Evolutionary conservation across 345 rosid species (phyloP).

Genomic region (Xanthoceras sorbifolium): DNA sequence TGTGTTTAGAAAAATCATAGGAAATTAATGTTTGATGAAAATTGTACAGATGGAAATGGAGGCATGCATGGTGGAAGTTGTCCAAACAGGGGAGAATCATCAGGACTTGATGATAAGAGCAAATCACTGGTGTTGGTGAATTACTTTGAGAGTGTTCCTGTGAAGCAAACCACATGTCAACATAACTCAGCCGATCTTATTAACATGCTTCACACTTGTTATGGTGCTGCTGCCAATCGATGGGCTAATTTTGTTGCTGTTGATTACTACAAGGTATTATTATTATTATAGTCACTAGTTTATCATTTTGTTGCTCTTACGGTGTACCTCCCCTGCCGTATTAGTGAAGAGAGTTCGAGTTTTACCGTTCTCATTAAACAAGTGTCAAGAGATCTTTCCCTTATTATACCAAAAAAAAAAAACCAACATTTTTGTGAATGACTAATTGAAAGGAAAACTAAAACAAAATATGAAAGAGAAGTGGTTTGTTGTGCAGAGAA

Average conservation of each 20-base stretch:
- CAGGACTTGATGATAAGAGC: slow-evolving; percentile 41
- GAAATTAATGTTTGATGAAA: neutral
- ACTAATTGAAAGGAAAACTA: no score
- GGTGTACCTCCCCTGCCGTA: no score
- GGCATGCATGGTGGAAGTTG: slow-evolving; percentile 67
- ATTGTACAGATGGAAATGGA: slow-evolving; percentile 48
- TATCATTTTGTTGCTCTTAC: no score
- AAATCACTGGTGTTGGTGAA: slow-evolving; percentile 58
- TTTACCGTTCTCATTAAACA: no score
- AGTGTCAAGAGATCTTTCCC: no score
- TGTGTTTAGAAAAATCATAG: no score
- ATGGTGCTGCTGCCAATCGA: slow-evolving; percentile 46
- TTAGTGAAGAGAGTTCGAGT: no score
- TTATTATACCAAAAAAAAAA: no score
- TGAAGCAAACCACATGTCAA: slow-evolving; percentile 36
- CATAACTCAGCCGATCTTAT: slow-evolving; percentile 53
- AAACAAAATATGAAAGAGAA: neutral
- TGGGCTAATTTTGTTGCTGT: slow-evolving; percentile 74
- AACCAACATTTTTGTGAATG: no score
- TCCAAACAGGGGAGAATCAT: slow-evolving; percentile 54
- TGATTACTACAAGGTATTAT: slow-evolving; percentile 54
- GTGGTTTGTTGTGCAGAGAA: slow-evolving; percentile 43
- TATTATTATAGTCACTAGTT: neutral
- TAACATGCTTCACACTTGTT: slow-evolving; percentile 52
- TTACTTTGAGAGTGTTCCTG: slow-evolving; percentile 35